phyloP scores from a whole-genome alignment of 345 rosid genomes.

The Populus davidiana region DNA sequence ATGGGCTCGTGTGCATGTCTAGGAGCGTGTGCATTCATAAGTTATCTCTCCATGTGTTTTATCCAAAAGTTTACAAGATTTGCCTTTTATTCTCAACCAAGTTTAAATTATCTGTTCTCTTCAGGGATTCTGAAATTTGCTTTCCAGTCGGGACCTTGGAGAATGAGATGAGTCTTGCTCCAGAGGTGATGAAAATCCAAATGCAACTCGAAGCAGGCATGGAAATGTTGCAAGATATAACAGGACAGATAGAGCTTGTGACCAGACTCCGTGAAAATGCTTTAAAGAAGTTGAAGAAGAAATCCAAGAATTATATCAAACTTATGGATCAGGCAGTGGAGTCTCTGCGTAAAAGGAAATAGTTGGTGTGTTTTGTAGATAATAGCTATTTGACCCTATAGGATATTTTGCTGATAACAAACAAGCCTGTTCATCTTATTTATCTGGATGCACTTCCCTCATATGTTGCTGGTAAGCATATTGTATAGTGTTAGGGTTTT shows the following conservation, averaged over 20 bases:
- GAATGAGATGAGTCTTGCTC: neutral
- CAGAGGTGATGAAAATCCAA: neutral
- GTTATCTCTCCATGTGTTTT: too few species aligned
- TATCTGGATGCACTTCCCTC: too few species aligned
- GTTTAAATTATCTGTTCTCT: neutral
- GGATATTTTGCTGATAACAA: too few species aligned
- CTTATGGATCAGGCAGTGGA: neutral
- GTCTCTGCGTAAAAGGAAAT: too few species aligned
- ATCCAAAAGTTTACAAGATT: too few species aligned
- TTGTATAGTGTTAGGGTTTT: too few species aligned
- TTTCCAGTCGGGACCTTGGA: slow-evolving; percentile 29
- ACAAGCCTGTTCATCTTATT: too few species aligned
- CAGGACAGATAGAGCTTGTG: neutral
- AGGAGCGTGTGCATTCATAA: too few species aligned
- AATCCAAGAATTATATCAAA: neutral
- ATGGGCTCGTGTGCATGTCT: too few species aligned
- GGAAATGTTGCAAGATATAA: neutral
- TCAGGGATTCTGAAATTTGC: slow-evolving; percentile 41
- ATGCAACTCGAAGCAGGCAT: slow-evolving; percentile 4
- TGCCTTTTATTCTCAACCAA: neutral
- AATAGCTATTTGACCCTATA: too few species aligned
- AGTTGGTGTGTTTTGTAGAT: too few species aligned
- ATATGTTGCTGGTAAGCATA: too few species aligned
- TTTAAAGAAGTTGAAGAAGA: slow-evolving; percentile 9
- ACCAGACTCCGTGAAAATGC: slow-evolving; percentile 2